Base-by-base conservation (phyloP, 2,329 filamentous ascomycete species). In the Didymella pomorum region DNA sequence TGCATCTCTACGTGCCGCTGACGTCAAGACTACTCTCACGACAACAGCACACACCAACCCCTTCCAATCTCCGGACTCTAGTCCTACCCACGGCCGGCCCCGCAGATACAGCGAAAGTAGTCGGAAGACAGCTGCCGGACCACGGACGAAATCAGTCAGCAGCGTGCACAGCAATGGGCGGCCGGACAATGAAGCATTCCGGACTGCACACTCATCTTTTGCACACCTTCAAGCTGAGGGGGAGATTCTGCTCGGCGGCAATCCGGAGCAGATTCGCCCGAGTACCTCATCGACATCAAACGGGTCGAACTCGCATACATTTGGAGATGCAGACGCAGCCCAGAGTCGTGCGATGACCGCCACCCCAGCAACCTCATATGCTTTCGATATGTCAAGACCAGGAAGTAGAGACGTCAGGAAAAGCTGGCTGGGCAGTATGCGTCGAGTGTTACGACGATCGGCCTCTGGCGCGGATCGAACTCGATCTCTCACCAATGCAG, bases 201-300 rank as follows among this genome's bases (percentile, higher is more conserved):
- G 76, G 16, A 83, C 83, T 1, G 82, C 82, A 3, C 77, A 78
- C 18, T 81, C 82, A 1, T 81, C 79, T 0, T 80, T 85, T 51
- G 76, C 77, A 9, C 77, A 81, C 21, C 76, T 82, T 2, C 83
- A 83, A 66, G 77, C 78, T 16, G 83, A 86, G 71, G 81, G 82
- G 14, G 80, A 84, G 49, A 78, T 79, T 3, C 76, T 86, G 1
- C 79, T 87, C 25, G 80, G 79, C 4, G 80, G 80, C 4, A 75
- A 71, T 18, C 74, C 71, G 11, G 73, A 76, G 26, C 61, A 68
- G 50, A 41, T 58, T 26, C 61, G 78, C 61, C 69, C 74, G 49
- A 52, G 68, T 2, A 76, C 73, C 4, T 66, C 71, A 1, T 75
- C 72, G 10, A 70, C 68, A 3, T 71, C 69, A 9, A 66, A 67